Evolutionary conservation across 108 stramenopile species (phyloP).

Genomic region (Nitzschia sp.): DNA sequence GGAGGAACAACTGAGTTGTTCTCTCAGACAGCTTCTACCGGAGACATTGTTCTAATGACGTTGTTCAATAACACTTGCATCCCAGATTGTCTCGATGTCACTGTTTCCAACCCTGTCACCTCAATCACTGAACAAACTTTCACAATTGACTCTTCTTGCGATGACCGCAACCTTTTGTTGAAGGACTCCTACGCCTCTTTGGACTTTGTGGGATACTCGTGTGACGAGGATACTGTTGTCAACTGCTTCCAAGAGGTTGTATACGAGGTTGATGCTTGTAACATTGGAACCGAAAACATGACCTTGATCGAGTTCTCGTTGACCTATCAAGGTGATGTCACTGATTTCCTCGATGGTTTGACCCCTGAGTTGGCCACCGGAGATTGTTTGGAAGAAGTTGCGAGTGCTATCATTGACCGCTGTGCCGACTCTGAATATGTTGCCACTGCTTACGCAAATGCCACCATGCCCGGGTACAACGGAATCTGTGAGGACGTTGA

Average conservation of each 20-base stretch:
- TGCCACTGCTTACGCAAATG: conserved; percentile 13
- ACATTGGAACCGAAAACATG: conserved; percentile 17
- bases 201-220: conserved; percentile 28
- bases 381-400: conserved; percentile 12
- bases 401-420: conserved; percentile 1
- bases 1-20: neutral
- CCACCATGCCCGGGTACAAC: conserved; percentile 19
- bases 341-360: conserved; percentile 3
- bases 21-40: neutral
- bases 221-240: conserved; percentile 14
- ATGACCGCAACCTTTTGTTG: conserved; percentile 7
- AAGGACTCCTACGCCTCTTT: conserved; percentile 18
- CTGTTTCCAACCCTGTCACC: conserved; percentile 2
- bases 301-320: conserved; percentile 15
- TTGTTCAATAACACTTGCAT: conserved; percentile 3
- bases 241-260: conserved; percentile 23
- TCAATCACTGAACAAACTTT: conserved; percentile 9
- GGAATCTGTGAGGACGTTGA: conserved; percentile 6
- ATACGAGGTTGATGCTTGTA: conserved; percentile 24
- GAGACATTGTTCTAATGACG: conserved; percentile 10
- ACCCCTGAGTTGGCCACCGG: conserved; percentile 8
- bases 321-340: conserved; percentile 3
- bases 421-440: conserved; percentile 14
- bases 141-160: conserved; percentile 20
- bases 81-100: conserved; percentile 8